Evolutionary conservation across 2,329 filamentous ascomycete species (phyloP), one percentile per base, ranked within the genome.

Genomic region (Emericellopsis atlantica): DNA sequence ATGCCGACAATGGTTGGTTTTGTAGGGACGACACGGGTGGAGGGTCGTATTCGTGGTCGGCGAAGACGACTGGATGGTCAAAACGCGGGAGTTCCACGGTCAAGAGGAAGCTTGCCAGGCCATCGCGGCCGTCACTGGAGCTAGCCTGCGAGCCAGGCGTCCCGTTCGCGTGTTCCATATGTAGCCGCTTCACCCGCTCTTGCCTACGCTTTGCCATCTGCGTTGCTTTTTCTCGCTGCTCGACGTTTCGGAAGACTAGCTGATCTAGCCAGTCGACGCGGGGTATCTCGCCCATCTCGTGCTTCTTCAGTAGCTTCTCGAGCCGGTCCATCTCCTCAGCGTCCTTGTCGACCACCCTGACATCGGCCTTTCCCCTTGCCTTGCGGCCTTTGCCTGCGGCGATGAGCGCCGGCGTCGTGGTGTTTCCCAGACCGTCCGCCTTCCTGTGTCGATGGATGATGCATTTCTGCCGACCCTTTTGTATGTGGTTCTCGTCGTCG

Each of bases 231-330:
- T 83, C 78, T 10, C 76, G 75, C 51, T 79, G 71, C 63, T 95
- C 90, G 44, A 94, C 81, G 40, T 83, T 83, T 33, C 90, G 80
- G 57, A 94, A 98, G 3, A 95, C 89, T 51, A 96, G 73, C 53
- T 92, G 85, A 58, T 98, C 92, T 35, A 98, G 74, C 93, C 92
- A 98, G 52, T 93, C 86, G 37, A 95, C 84, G 14, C 88, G 78
- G 1, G 86, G 80, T 22, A 98, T 90, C 57, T 98, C 92, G 15
- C 88, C 89, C 83, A 95, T 93, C 56, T 98, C 93, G 55, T 96
- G 92, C 61, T 95, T 94, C 63, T 98, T 98, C 56, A 98, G 84
- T 18, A 96, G 61, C 41, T 79, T 81, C 54, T 96, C 89, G 49
- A 98, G 74, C 15, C 92, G 74, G 51, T 95, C 88, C 46, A 95